Percentiles rank a stretch among this genome's conserved stretches.
These are phyloP conservation scores for Dissophora ornata DNA, from an alignment of 192 early-diverging fungal species.

Conservation along the genomic window DNA sequence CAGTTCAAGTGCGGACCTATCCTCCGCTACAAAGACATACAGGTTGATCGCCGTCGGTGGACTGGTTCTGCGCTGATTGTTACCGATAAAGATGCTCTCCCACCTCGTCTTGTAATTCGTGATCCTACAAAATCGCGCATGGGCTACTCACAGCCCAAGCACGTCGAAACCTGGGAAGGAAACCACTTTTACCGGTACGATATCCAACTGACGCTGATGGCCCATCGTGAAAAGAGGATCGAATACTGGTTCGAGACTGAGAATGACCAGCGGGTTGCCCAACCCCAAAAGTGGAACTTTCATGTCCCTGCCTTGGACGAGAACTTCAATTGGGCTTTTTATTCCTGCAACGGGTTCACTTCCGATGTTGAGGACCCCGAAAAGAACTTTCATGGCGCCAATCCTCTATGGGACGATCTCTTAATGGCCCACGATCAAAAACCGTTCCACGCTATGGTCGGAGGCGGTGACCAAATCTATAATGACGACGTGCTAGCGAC, in stretches of 20 bases:
- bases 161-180: constrained; percentile 37
- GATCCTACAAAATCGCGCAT: constrained; percentile 38
- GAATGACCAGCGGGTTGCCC: constrained; percentile 11
- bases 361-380: constrained; percentile 64
- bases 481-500: constrained; percentile 59
- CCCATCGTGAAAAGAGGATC: constrained; percentile 39
- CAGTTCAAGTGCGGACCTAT: constrained; percentile 62
- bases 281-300: constrained; percentile 57
- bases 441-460: constrained; percentile 77
- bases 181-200: constrained; percentile 51
- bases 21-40: constrained; percentile 65
- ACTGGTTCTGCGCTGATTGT: constrained; percentile 67
- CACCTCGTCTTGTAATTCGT: constrained; percentile 32
- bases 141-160: constrained; percentile 24
- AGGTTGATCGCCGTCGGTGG: constrained; percentile 62
- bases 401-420: constrained; percentile 76
- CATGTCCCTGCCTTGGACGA: constrained; percentile 57
- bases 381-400: constrained; percentile 36
- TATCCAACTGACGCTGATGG: constrained; percentile 33
- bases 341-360: constrained; percentile 78
- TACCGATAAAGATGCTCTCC: constrained; percentile 33
- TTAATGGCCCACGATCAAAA: constrained; percentile 63
- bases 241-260: constrained; percentile 53
- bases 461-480: constrained; percentile 83
- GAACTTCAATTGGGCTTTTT: constrained; percentile 73